Base-by-base conservation (phyloP, 208 protist genomes). In the Strigomonas culicis region DNA sequence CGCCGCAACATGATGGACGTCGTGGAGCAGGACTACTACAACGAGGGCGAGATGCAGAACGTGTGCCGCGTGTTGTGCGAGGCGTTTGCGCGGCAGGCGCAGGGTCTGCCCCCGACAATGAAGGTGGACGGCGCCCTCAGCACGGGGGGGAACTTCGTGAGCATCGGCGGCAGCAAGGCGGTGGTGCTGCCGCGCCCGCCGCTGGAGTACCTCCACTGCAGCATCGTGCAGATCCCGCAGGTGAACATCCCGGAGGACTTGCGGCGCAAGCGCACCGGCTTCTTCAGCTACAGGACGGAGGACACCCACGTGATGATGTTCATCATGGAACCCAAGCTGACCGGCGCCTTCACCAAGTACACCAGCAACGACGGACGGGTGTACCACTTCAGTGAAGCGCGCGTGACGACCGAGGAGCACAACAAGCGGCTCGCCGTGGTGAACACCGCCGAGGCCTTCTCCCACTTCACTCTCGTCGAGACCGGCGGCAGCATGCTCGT, bases 301-400 rank as follows among this genome's bases (percentile, higher is more conserved):
- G 68, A 82, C 60, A 80, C 69, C 4, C 60, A 66, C 3, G 72
- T 73, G n/a, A 59, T 82, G 25, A 58, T 78, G 52, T 84, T 84
- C 57, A 64, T 59, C 1, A 79, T 88, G 75, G 82, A 88, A 66
- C 76, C 75, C 22, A 83, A 80, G 70, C 55, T 88, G 25, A 44
- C 19, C 8, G 82, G 82, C 21, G 50, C 59, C 51, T 88, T 82
- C 58, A 82, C 75, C 56, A 88, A 88, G 74, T 83, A 88, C 76
- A 84, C 77, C 63, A 87, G 65, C 74, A 87, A 87, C 71, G 74
- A 75, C 61, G 80, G 77, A 17, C 63, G 67, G 19, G 53, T 72
- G n/a, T 86, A 77, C 57, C 46, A 49, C 2, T 74, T 43, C 21
- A 65, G 60, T 57, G 70, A 75, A 43, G 22, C 10, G 17, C 51